Conservation (phyloP, 768 basidiomycete species). For the Boletus subparvulus region DNA sequence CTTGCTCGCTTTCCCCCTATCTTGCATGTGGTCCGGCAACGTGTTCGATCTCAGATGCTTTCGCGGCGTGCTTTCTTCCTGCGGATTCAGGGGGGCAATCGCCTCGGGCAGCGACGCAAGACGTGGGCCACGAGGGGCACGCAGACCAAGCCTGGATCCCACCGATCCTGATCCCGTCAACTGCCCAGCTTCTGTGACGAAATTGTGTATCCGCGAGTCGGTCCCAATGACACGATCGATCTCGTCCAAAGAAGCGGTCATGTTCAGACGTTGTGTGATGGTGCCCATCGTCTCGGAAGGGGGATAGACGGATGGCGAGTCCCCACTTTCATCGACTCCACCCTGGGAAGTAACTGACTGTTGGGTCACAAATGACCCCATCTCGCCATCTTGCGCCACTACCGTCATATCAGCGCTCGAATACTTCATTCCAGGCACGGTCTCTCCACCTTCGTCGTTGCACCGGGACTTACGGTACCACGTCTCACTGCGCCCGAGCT, state of each 20-base stretch:
- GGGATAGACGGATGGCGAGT: slow-evolving; percentile 28
- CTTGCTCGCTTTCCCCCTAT: slow-evolving; percentile 34
- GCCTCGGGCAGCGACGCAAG: slow-evolving; percentile 19
- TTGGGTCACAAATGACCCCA: slow-evolving; percentile 4
- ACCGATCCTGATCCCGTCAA: slow-evolving; percentile 15
- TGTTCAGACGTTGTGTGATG: slow-evolving; percentile 18
- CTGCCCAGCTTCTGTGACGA: slow-evolving; percentile 26
- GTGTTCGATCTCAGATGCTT: slow-evolving; percentile 23
- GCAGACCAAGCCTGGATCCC: slow-evolving; percentile 15
- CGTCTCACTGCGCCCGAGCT: slow-evolving; percentile 23
- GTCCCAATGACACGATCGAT: slow-evolving; percentile 27
- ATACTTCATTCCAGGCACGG: slow-evolving; percentile 36
- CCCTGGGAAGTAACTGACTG: slow-evolving; percentile 6
- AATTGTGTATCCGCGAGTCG: slow-evolving; percentile 20
- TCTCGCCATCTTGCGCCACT: slow-evolving; percentile 22
- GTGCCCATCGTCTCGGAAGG: slow-evolving; percentile 26
- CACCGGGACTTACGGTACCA: slow-evolving; percentile 32
- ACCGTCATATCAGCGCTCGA: slow-evolving; percentile 28
- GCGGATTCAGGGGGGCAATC: slow-evolving; percentile 3
- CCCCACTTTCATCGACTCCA: slow-evolving; percentile 12
- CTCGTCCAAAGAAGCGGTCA: slow-evolving; percentile 25
- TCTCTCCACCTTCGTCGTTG: slow-evolving; percentile 19
- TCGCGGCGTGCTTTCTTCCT: slow-evolving; percentile 25
- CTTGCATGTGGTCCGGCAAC: slow-evolving; percentile 45
- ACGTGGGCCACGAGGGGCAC: slow-evolving; percentile 24